Evolutionary conservation across 306 rosid species (phyloP).

Genomic region (Sindora glabra): DNA sequence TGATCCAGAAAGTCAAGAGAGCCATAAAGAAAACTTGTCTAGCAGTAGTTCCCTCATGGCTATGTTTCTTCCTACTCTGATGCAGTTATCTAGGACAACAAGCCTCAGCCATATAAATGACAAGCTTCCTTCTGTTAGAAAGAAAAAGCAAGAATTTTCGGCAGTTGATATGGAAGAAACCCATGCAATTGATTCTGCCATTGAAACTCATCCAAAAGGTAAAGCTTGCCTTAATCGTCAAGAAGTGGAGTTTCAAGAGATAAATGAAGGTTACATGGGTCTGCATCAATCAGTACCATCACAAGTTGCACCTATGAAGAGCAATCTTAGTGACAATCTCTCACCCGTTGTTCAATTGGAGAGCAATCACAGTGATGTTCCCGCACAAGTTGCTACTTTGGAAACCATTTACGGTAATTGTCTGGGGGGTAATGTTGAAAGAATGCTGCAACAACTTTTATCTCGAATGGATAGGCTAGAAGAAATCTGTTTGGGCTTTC

Average conservation of each 20-base stretch:
- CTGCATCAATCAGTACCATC: constrained; percentile 21
- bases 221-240: constrained; percentile 20
- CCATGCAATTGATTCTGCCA: constrained; percentile 22
- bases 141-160: constrained; percentile 22
- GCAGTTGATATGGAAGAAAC: constrained; percentile 20
- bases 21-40: constrained; percentile 34
- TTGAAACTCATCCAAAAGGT: constrained; percentile 23
- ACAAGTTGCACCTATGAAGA: constrained; percentile 33
- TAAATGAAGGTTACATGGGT: constrained; percentile 20
- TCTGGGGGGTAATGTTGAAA: constrained; percentile 30
- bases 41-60: constrained; percentile 75
- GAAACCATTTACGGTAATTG: too few relatives aligned
- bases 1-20: constrained; percentile 42
- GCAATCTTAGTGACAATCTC: neutral
- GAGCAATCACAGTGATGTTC: neutral
- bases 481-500: constrained; percentile 62
- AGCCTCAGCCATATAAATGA: constrained; percentile 18
- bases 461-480: constrained; percentile 72
- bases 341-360: neutral
- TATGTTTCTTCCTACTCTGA: constrained; percentile 65
- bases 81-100: constrained; percentile 70
- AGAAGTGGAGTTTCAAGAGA: constrained; percentile 30
- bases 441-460: constrained; percentile 42
- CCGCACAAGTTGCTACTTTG: too few relatives aligned
- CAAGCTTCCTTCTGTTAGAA: constrained; percentile 20